Evolutionary conservation across 768 basidiomycete species (phyloP).

Genomic region (Trametes sanguinea): DNA sequence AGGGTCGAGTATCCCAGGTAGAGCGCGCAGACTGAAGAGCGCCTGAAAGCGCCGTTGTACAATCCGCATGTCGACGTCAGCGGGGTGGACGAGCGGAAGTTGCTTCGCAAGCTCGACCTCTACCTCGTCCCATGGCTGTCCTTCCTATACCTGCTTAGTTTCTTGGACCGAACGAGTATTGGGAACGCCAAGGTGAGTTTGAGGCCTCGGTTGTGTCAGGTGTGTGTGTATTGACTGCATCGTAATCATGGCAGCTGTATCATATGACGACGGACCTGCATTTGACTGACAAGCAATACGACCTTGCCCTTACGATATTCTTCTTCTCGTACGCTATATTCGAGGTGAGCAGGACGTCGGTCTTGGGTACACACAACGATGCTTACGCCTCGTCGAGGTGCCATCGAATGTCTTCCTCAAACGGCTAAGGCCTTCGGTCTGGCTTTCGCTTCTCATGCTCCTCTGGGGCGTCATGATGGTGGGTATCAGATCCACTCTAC

Average conservation of each 20-base stretch:
- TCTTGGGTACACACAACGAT: constrained; percentile 4
- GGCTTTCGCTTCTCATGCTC: constrained; percentile 75
- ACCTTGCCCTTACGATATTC: constrained; percentile 60
- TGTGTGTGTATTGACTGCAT: not conserved
- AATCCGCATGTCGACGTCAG: constrained; percentile 57
- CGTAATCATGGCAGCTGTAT: constrained; percentile 51
- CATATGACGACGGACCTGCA: constrained; percentile 57
- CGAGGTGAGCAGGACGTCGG: constrained; percentile 45
- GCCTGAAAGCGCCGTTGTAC: constrained; percentile 29
- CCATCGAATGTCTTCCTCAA: constrained; percentile 76
- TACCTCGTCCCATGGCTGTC: constrained; percentile 73
- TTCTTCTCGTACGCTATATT: constrained; percentile 66
- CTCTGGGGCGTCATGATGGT: constrained; percentile 80
- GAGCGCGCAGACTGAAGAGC: constrained; percentile 25
- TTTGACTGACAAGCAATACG: constrained; percentile 66
- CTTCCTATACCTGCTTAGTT: constrained; percentile 74
- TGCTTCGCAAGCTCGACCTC: constrained; percentile 69
- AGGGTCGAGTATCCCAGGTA: constrained; percentile 27
- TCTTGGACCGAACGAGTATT: constrained; percentile 60
- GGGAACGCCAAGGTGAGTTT: constrained; percentile 46
- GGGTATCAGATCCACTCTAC: constrained; percentile 8
- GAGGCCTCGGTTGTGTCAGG: constrained; percentile 18
- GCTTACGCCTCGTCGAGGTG: constrained; percentile 41
- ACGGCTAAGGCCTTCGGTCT: constrained; percentile 72
- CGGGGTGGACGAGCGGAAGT: constrained; percentile 64